Evolutionary conservation across 2,329 filamentous ascomycete species (phyloP), one percentile per base, ranked within the genome.

Genomic region (Madurella mycetomatis): DNA sequence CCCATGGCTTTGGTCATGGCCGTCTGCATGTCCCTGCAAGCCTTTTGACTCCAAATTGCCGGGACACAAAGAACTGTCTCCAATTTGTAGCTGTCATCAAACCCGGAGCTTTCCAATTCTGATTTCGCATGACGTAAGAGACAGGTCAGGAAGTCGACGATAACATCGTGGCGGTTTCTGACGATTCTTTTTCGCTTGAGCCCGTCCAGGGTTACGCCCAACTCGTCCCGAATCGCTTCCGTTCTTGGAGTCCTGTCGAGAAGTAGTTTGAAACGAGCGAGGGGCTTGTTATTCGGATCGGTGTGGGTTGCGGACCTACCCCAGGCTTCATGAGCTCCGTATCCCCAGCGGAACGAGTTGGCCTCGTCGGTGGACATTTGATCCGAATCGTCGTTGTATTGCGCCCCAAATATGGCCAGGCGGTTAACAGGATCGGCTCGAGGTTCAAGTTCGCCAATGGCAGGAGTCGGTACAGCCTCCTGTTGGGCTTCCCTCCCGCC

Each of bases 31-130:
- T 58, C 56, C 43, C 58, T 47, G 32, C 61, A 63, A 1, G 61
- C 61, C 32, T 58, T 62, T 47, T 60, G 57, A 4, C n/a, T 55
- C 61, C 61, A 63, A 12, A 63, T 58, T 7, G 58, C 58, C 11
- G 60, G 61, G 25, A 60, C 57, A 25, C 60, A 63, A 5, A 63
- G 37, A 12, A 60, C 56, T 16, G 59, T 60, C 48, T 61, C 57
- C 9, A 47, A 49, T 11, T 46, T 45, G 19, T 56, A 58, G 39
- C 41, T 53, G 11, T 56, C 43, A 17, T 59, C 52, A 30, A 40
- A 39, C 3, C 57, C 54, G 5, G 41, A 42, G 15, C 31, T 50
- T 15, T 49, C 34, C 11, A 63, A 49, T 25, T 57, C 52, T 2
- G 47, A 48, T 32, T 55, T 56, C 15, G 49, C 46, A 19, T 47